Conservation (phyloP, 2,329 filamentous ascomycete genomes). For the Diplodia seriata region DNA sequence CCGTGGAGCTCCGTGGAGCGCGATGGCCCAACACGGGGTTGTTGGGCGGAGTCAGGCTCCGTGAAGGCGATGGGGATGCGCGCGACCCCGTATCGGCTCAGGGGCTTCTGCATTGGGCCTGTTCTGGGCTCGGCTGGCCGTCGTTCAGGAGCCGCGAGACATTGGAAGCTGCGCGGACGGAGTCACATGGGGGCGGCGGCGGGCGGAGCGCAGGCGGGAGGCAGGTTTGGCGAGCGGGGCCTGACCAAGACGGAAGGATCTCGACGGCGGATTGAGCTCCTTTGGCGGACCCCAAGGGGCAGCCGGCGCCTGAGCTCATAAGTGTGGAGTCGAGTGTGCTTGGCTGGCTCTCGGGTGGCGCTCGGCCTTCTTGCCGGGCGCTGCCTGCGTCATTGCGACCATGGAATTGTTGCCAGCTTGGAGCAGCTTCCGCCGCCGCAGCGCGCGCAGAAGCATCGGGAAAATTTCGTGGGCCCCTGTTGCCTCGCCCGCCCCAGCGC, state of each 20-base stretch:
- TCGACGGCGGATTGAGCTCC: constrained; percentile 1
- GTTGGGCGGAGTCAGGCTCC: neutral
- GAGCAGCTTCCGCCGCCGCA: neutral
- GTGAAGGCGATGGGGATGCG: neutral
- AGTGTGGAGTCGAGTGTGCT: neutral
- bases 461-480: constrained; percentile 21
- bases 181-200: constrained; percentile 11
- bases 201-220: constrained; percentile 3
- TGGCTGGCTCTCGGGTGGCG: constrained; percentile 9
- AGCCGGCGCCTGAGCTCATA: constrained; percentile 14
- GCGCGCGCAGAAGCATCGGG: constrained; percentile 4
- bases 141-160: neutral
- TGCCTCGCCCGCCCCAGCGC: neutral
- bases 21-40: constrained; percentile 18
- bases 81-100: neutral
- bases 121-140: constrained; percentile 16
- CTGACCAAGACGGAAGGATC: constrained; percentile 17
- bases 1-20: constrained; percentile 18
- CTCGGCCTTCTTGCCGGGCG: constrained; percentile 30
- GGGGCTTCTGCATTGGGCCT: constrained; percentile 5
- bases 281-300: constrained; percentile 19
- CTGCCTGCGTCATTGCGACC: constrained; percentile 30
- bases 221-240: constrained; percentile 31
- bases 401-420: neutral
- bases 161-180: neutral